These are phyloP conservation scores for Prunus mongolica DNA, from an alignment of 306 rosid species.

Conservation along the genomic window DNA sequence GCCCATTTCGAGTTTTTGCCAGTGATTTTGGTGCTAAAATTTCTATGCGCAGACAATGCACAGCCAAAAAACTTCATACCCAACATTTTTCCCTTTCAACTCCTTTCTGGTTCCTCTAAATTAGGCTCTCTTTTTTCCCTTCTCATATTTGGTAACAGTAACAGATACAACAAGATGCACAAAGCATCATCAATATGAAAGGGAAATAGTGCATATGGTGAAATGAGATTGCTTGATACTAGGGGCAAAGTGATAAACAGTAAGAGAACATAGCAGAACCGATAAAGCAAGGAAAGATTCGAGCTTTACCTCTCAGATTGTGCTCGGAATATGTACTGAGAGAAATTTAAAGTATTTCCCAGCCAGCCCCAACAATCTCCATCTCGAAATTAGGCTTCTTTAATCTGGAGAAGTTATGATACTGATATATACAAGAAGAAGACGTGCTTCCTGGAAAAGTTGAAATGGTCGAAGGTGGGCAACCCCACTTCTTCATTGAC, in stretches of 20 bases:
- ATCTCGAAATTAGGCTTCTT: not conserved
- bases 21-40: conserved; percentile 23
- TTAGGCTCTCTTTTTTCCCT: no score
- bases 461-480: not conserved
- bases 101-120: conserved; percentile 8
- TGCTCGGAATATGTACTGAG: not conserved
- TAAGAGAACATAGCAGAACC: not conserved
- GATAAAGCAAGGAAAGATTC: not conserved
- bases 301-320: not conserved
- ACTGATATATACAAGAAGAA: not conserved
- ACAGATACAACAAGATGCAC: not conserved
- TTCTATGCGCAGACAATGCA: conserved; percentile 18
- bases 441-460: not conserved
- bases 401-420: not conserved
- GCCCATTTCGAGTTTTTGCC: not conserved
- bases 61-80: conserved; percentile 12
- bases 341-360: not conserved
- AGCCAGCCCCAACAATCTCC: not conserved
- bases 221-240: not conserved
- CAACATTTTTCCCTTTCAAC: not conserved
- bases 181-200: not conserved
- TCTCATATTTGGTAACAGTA: no score
- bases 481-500: not conserved
- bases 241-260: not conserved
- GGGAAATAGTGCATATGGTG: not conserved